Percentiles rank a stretch among this genome's conserved stretches.
Evolutionary conservation across 1,284 basidiomycete genomes (phyloP).

Genomic region (Austropuccinia psidii): DNA sequence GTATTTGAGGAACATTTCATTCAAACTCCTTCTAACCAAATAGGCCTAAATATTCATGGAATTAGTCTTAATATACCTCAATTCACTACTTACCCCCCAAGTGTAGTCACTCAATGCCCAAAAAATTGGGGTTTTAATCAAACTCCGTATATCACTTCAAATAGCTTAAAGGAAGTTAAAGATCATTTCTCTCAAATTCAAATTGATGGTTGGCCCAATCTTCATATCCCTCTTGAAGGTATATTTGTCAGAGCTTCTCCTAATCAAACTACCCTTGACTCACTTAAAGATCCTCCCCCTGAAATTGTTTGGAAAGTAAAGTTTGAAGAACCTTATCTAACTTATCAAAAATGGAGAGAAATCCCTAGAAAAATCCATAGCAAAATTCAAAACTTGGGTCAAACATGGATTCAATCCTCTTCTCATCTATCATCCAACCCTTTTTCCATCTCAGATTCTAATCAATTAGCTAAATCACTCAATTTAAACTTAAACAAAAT

Average conservation of each 20-base stretch:
- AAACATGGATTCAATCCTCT: too few species aligned
- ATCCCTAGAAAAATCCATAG: constrained; percentile 60
- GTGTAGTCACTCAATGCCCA: constrained; percentile 70
- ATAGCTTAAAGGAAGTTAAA: constrained; percentile 63
- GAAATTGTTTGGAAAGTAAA: constrained; percentile 99
- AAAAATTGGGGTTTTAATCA: constrained; percentile 83
- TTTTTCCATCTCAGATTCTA: background rate
- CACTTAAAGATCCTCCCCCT: constrained; percentile 28
- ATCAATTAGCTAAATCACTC: background rate
- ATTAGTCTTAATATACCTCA: constrained; percentile 66
- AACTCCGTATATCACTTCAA: constrained; percentile 59
- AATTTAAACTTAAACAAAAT: constrained; percentile 28
- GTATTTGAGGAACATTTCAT: constrained; percentile 96
- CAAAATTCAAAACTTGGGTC: background rate
- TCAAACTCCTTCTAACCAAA: constrained; percentile 67
- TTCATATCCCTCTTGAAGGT: constrained; percentile 81
- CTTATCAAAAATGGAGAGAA: constrained; percentile 97
- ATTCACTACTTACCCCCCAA: constrained; percentile 67
- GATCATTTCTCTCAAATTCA: constrained; percentile 42
- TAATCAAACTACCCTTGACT: constrained; percentile 40
- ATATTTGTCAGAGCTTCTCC: constrained; percentile 65
- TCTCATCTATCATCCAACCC: too few species aligned
- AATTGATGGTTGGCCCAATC: constrained; percentile 61
- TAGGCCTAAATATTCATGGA: constrained; percentile 89
- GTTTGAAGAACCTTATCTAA: constrained; percentile 97